These are phyloP conservation scores for Solanum sitiens DNA, from an alignment of 257 asterid species.

Conservation along the genomic window DNA sequence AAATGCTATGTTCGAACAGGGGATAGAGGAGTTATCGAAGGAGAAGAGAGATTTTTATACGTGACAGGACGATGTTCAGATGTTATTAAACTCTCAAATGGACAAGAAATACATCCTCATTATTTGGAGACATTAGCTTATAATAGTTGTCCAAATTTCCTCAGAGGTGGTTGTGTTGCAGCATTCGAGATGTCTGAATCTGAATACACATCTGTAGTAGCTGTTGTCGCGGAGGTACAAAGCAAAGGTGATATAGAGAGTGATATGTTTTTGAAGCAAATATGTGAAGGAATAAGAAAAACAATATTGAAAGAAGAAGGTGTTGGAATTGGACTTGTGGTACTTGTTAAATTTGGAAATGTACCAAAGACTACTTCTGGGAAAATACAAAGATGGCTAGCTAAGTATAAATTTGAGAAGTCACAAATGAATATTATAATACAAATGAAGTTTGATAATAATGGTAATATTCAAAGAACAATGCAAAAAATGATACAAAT, in stretches of 20 bases:
- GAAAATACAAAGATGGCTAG: constrained; percentile 63
- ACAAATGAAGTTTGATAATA: constrained; percentile 27
- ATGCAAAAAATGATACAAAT: constrained; percentile 2
- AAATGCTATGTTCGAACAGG: constrained; percentile 49
- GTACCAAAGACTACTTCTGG: constrained; percentile 86
- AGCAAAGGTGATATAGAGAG: constrained; percentile 4
- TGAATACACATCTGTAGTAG: constrained; percentile 1
- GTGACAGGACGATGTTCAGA: constrained; percentile 56
- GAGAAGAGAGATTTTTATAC: constrained; percentile 42
- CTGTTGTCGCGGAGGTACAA: constrained; percentile 49
- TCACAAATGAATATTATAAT: constrained; percentile 29
- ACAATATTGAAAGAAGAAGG: constrained; percentile 21
- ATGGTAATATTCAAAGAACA: neutral
- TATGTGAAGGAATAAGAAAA: constrained; percentile 40
- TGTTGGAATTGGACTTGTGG: constrained; percentile 32
- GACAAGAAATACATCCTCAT: constrained; percentile 50
- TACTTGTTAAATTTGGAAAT: constrained; percentile 44
- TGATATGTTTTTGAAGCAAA: neutral
- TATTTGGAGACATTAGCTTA: constrained; percentile 57
- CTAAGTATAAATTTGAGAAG: constrained; percentile 22
- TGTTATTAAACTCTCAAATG: constrained; percentile 24
- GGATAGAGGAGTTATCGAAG: constrained; percentile 55
- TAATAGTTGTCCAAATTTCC: constrained; percentile 14
- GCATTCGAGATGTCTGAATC: constrained; percentile 19
- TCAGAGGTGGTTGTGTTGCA: constrained; percentile 61